Base-by-base conservation (phyloP, 2,329 filamentous ascomycete genomes). In the Phaeosphaeriaceae sp. region DNA sequence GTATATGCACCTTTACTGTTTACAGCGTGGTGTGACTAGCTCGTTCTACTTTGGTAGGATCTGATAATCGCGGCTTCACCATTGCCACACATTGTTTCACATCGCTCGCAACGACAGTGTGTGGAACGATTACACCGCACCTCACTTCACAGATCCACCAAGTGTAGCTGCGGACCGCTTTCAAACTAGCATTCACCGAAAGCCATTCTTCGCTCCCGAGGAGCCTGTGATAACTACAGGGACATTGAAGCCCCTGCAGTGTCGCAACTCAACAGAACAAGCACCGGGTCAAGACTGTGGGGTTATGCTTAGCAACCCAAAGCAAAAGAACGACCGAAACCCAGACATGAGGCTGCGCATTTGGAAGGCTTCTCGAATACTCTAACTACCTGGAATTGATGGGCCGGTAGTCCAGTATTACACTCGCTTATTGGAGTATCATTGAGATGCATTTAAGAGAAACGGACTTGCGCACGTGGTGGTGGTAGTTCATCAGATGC, bases 341-440 rank as follows among this genome's bases (percentile, higher is more conserved):
- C 8, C 28, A 42, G 44, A 8, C 23, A 38, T 36, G 48, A 53
- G 45, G 61, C 37, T 52, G 56, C 60, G 43, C 60, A 42, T 54
- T 43, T 32, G 52, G 57, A 63, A 65, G 50, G 46, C 57, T 67
- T 66, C 63, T 65, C 60, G 62, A 66, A 63, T 49, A 50, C 54
- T 47, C 52, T 56, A 46, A 43, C 50, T 50, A 35, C 46, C 44
- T 57, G 58, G 63, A 28, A 47, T 50, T 39, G 46, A 40, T 65
- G 64, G 64, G 50, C 66, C 66, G 66, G 39, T 40, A 46, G 50
- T 65, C 62, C 63, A 58, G 39, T 48, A 66, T 63, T 61, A 57
- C 56, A 47, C 48, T 38, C 42, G 30, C 45, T 63, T 68, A 61
- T 49, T 54, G 42, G 46, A 51, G 40, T 30, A 40, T 23, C 52